These are phyloP conservation scores for Phyllostachys edulis DNA, from an alignment of 176 grass and related monocot genomes.

Conservation along the genomic window DNA sequence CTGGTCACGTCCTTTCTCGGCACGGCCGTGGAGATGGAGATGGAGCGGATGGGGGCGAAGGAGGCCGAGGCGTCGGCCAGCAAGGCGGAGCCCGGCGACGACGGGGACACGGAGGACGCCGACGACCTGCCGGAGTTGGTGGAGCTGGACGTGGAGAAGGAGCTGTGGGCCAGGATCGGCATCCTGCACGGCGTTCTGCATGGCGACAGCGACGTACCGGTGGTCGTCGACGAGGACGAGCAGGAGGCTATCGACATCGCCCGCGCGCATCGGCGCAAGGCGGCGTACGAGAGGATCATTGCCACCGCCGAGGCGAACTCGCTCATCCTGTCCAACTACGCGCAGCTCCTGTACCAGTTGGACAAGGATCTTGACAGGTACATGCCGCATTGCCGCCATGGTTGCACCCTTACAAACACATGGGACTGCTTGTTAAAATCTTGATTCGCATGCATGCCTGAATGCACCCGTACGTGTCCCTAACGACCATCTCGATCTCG, in stretches of 20 bases:
- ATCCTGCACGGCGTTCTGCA: constrained; percentile 39
- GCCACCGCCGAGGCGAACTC: constrained; percentile 48
- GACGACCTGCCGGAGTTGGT: constrained; percentile 33
- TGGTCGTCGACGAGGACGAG: constrained; percentile 1
- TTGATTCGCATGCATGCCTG: background rate
- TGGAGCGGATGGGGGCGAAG: constrained; percentile 14
- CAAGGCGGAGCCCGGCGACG: background rate
- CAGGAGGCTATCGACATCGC: background rate
- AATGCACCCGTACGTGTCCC: background rate
- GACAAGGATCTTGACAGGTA: constrained; percentile 67
- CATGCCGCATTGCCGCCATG: background rate
- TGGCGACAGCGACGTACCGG: background rate
- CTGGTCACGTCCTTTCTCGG: constrained; percentile 41
- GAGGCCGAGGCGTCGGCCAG: background rate
- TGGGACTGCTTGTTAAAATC: background rate
- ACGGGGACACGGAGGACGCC: background rate
- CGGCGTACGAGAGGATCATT: constrained; percentile 70
- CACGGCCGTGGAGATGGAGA: constrained; percentile 35
- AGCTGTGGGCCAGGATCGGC: constrained; percentile 64
- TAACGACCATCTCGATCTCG: background rate
- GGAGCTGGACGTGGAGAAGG: constrained; percentile 35
- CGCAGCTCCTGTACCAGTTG: constrained; percentile 85
- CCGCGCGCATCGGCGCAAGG: constrained; percentile 31
- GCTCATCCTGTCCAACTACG: constrained; percentile 87
- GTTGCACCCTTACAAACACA: background rate